Evolutionary conservation across 371 early-diverging fungal species (phyloP).

Genomic region (Mucor sp.): DNA sequence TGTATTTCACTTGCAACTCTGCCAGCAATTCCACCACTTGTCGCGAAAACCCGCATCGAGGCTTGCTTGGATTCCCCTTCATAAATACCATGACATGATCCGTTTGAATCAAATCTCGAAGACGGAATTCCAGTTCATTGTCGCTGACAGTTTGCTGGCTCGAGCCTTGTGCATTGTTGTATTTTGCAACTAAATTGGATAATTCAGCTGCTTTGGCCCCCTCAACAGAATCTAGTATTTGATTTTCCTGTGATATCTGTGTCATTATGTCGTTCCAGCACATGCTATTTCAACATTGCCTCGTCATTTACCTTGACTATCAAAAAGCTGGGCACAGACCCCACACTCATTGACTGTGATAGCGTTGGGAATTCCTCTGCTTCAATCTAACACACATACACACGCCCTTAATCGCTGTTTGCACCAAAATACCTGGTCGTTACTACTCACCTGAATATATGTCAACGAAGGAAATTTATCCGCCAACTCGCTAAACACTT

Average conservation of each 20-base stretch:
- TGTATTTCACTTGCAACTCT: slow-evolving; percentile 63
- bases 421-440: background rate
- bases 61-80: slow-evolving; percentile 90
- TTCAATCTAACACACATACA: background rate
- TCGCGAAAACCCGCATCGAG: slow-evolving; percentile 85
- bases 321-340: background rate
- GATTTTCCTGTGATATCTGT: background rate
- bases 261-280: background rate
- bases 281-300: background rate
- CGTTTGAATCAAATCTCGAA: slow-evolving; percentile 63
- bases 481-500: slow-evolving; percentile 80
- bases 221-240: background rate
- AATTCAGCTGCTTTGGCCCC: slow-evolving; percentile 1
- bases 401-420: background rate
- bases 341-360: background rate
- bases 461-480: slow-evolving; percentile 23
- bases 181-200: background rate
- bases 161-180: background rate
- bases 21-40: slow-evolving; percentile 65
- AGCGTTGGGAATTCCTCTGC: slow-evolving; percentile 56
- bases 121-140: slow-evolving; percentile 68
- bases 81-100: slow-evolving; percentile 81
- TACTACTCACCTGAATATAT: background rate
- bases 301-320: background rate
- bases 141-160: slow-evolving; percentile 43